Base-by-base conservation (phyloP, 2,329 filamentous ascomycete species). In the Annulohypoxylon truncatum region DNA sequence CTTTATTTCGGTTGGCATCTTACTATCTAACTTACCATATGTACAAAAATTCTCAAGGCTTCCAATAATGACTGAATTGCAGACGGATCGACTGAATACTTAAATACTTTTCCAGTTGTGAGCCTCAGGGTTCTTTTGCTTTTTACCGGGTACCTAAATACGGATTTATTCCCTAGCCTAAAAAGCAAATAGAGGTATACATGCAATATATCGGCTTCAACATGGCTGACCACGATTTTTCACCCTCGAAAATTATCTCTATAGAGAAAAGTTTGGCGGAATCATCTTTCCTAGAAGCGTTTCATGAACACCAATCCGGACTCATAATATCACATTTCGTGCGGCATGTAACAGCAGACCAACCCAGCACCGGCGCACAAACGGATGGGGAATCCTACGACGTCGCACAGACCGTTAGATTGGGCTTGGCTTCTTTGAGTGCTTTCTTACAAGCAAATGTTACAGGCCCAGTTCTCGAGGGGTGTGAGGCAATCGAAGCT, bases 381-480 rank as follows among this genome's bases (percentile, higher is more conserved):
- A 46, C 47, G 10, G 15, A 40, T 4, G 7, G 31, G 31, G 15
- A 13, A 31, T 29, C 42, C 26, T 26, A 33, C 44, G 28, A 56
- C 50, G 26, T 38, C 15, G 61, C 46, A 20, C 46, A 71, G 7
- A 68, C 68, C 6, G 42, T 76, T 22, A 68, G 69, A 1, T 44
- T 90, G 42, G 91, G 88, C 13, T 80, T 92, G 61, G 89, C 90
- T 4, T 86, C 89, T 2, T 82, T 94, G 1, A 84, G 89, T 72
- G 84, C 87, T 5, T 94, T 94, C 76, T 75, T 94, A 5, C 92
- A 94, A 74, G 87, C 89, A 0, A 93, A 91, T 74, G 88, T 92
- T 58, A 94, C 92, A 20, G 92, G 92, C 1, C 91, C 92, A 4
- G 89, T 91, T 0, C 80, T 93, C 10, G 79, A 83, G 13, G 52